Base-by-base conservation (phyloP, 441 rosid genomes). In the Capsella rubella region DNA sequence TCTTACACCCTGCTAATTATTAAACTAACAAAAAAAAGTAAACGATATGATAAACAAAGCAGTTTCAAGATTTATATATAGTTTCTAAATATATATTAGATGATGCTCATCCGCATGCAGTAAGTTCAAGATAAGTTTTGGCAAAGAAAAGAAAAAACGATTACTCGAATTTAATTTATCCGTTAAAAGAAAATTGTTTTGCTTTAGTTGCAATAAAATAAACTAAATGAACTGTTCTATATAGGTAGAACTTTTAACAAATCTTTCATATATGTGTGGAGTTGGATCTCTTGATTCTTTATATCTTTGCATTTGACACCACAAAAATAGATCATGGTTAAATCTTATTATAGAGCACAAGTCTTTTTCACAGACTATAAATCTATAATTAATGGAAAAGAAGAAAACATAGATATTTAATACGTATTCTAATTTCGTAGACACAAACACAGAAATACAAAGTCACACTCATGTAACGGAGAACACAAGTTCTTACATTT, bases 391-490 rank as follows among this genome's bases (percentile, higher is more conserved):
- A 16, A 49, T 40, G 28, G 15, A 27, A 63, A 63, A 31, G 15
- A 55, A 31, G 15, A 51, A 75, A 60, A 43, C 59, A 46, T 39
- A 64, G 2, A 62, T 64, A 28, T 47, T 43, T 51, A 32, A 13
- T 43, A 46, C 10, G 18, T 47, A 39, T 47, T 21, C 16, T 14
- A 43, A 13, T 58, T 58, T 21, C 18, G 34, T 64, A 71, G 34
- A 64, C 43, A 65, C 57, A 52, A 21, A 71, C 64, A 71, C 67
- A 50, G 14, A 65, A 53, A 77, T 27, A 51, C 53, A 76, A 55
- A 64, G 40, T 54, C 46, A 62, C 74, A 53, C 60, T 59, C 57
- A 61, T 62, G 74, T 6, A 39, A 14, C 2, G 4, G 34, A 32
- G 25, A 35, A 27, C n/a, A 70, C 52, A 53, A 54, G 31, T 40